These are phyloP conservation scores for Dactylellina sp. DNA, from an alignment of 2,329 filamentous ascomycete species.

Conservation along the genomic window DNA sequence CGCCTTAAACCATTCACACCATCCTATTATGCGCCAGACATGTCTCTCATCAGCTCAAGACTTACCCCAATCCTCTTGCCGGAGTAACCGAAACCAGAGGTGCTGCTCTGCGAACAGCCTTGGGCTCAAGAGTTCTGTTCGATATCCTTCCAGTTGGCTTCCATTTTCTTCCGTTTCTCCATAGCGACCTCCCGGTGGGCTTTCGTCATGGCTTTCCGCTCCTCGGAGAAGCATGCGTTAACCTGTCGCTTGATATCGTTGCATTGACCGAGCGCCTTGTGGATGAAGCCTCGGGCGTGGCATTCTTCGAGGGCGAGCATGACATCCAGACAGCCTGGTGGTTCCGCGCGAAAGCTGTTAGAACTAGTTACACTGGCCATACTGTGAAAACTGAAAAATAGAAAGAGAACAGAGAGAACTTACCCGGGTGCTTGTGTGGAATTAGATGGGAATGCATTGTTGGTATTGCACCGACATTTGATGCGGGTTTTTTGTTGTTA, in stretches of 20 bases:
- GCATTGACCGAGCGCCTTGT: conserved; percentile 91
- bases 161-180: conserved; percentile 78
- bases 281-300: conserved; percentile 89
- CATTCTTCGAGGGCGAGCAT: conserved; percentile 96
- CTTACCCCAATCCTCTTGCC: too few relatives aligned
- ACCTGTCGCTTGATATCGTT: conserved; percentile 86
- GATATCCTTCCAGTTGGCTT: conserved; percentile 78
- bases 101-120: too few relatives aligned
- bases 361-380: too few relatives aligned
- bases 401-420: conserved; percentile 46
- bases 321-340: conserved; percentile 90
- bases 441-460: conserved; percentile 98
- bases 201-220: conserved; percentile 81
- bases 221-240: conserved; percentile 83
- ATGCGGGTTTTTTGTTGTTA: neutral
- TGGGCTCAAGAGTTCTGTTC: conserved; percentile 22
- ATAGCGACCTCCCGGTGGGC: conserved; percentile 78
- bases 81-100: too few relatives aligned
- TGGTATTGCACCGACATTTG: conserved; percentile 16
- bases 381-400: conserved; percentile 5
- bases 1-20: too few relatives aligned
- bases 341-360: conserved; percentile 57
- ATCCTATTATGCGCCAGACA: neutral
- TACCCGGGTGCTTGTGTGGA: conserved; percentile 90
- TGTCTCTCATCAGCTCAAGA: neutral